Conservation (phyloP, 2,329 filamentous ascomycete species). For the Daldinia sp. region DNA sequence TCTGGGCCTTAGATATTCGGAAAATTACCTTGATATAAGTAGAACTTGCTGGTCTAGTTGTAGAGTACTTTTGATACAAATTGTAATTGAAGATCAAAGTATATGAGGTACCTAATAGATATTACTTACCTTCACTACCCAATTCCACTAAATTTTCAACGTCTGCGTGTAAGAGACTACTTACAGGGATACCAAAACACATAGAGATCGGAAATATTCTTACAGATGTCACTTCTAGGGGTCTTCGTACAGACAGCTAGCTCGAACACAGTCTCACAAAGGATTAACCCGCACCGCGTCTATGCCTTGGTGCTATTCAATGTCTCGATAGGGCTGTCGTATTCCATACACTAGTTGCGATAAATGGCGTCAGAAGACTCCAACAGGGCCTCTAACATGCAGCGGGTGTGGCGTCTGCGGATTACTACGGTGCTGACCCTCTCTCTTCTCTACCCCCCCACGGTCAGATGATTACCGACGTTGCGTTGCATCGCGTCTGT, state of each 20-base stretch:
- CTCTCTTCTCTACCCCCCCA: neutral
- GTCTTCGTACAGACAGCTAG: neutral
- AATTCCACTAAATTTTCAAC: neutral
- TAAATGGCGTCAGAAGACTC: neutral
- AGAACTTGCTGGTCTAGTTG: neutral
- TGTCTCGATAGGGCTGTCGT: too few relatives aligned
- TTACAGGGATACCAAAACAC: neutral
- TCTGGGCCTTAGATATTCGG: neutral
- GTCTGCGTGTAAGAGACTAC: neutral
- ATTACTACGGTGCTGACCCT: constrained; percentile 7
- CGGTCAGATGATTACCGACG: constrained; percentile 5
- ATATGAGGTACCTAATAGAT: neutral
- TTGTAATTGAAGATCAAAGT: neutral
- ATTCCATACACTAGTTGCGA: neutral
- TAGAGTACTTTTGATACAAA: neutral
- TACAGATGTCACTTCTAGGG: neutral
- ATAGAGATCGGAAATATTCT: neutral
- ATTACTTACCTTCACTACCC: neutral
- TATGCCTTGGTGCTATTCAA: neutral
- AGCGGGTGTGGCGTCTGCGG: constrained; percentile 7
- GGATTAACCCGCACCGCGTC: neutral
- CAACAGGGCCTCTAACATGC: neutral
- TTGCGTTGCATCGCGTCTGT: constrained; percentile 14
- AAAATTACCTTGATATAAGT: neutral
- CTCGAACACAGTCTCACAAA: neutral